Evolutionary conservation across 2,329 filamentous ascomycete genomes (phyloP).

Genomic region (Acephala macrosclerotiorum): DNA sequence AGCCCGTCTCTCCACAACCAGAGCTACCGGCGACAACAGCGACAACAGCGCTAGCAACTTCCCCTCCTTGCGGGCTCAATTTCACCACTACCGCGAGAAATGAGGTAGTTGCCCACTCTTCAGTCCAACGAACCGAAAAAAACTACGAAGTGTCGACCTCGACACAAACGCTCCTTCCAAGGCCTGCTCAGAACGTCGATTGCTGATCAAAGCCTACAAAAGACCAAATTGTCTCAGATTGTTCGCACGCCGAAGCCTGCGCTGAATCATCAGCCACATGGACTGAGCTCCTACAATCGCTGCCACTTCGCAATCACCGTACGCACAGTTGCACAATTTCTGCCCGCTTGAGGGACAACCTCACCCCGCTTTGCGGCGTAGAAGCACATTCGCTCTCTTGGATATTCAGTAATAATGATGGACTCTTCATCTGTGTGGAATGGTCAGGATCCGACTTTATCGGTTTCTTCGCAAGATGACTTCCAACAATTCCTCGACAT

Average conservation of each 20-base stretch:
- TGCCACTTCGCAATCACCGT: constrained; percentile 13
- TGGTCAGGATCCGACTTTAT: constrained; percentile 62
- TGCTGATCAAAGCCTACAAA: not conserved
- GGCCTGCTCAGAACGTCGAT: not conserved
- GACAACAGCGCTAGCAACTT: not conserved
- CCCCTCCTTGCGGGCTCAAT: not conserved
- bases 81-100: not conserved
- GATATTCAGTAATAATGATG: constrained; percentile 36
- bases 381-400: constrained; percentile 7
- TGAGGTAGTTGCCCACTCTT: constrained; percentile 5
- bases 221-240: constrained; percentile 1
- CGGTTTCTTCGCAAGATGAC: constrained; percentile 61
- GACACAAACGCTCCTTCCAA: not conserved
- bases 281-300: constrained; percentile 21
- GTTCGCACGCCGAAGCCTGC: not conserved
- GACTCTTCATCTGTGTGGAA: constrained; percentile 54
- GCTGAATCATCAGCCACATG: constrained; percentile 25
- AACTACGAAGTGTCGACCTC: not conserved
- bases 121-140: not conserved
- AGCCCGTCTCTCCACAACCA: not conserved
- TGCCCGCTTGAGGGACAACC: constrained; percentile 16
- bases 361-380: constrained; percentile 19
- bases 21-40: not conserved
- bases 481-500: constrained; percentile 72
- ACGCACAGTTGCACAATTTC: constrained; percentile 8